Percentiles rank a stretch among this genome's conserved stretches.
Conservation (phyloP, 176 grass and related monocot species). For the Puccinellia tenuiflora region DNA sequence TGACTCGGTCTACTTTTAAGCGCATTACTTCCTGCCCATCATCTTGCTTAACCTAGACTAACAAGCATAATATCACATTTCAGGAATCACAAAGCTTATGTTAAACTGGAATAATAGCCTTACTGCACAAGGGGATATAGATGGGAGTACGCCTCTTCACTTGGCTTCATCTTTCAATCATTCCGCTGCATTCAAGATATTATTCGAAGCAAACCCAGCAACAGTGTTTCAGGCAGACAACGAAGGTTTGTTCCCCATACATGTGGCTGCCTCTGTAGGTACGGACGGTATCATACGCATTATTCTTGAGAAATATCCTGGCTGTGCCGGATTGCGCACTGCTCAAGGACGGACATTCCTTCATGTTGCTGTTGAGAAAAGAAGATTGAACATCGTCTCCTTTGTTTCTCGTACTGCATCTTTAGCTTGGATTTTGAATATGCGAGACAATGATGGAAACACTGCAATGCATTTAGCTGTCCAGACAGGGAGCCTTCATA, state of each 20-base stretch:
- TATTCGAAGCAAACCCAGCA: neutral
- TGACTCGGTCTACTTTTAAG: no score
- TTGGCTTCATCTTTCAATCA: neutral
- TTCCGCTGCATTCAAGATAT: neutral
- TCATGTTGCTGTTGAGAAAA: neutral
- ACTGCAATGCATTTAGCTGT: slow-evolving; percentile 13
- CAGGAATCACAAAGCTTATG: neutral
- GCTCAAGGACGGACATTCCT: neutral
- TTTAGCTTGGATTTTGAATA: neutral
- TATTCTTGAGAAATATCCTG: neutral
- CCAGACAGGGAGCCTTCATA: accelerated
- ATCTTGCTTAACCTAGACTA: neutral
- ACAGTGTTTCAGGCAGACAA: neutral
- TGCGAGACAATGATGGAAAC: slow-evolving; percentile 21
- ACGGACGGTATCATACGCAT: accelerated
- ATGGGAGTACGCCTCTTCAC: neutral
- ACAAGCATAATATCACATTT: neutral
- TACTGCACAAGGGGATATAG: neutral
- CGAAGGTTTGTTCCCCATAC: neutral
- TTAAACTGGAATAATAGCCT: neutral
- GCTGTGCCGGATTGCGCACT: neutral
- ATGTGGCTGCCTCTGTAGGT: neutral
- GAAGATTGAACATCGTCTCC: neutral
- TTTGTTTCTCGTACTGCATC: neutral
- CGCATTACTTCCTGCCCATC: neutral